Conservation (phyloP, 139 green algal species). For the Chlamydomonas sp. region DNA sequence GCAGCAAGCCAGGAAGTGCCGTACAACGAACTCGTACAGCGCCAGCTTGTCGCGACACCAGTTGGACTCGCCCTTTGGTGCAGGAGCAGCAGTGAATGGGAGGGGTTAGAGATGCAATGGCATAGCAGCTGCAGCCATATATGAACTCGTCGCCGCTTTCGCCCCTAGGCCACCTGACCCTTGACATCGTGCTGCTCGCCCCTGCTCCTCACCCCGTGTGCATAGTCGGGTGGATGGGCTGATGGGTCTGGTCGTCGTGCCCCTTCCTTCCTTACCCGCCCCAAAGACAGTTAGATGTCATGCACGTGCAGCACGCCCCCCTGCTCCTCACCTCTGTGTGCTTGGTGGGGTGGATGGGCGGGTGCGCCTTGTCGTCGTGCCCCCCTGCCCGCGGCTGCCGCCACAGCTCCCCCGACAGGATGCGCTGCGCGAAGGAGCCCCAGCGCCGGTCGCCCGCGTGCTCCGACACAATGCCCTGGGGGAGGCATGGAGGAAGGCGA, state of each 20-base stretch:
- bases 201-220: too few relatives aligned
- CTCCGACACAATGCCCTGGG: constrained; percentile 67
- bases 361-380: constrained; percentile 85
- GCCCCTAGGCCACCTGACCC: too few relatives aligned
- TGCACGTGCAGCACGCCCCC: neutral
- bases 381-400: constrained; percentile 74
- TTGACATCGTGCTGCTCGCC: too few relatives aligned
- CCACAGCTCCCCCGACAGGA: constrained; percentile 74
- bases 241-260: neutral
- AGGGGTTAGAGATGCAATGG: too few relatives aligned
- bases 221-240: neutral
- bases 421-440: constrained; percentile 65
- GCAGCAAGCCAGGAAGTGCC: constrained; percentile 95
- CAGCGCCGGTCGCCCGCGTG: constrained; percentile 67
- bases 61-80: constrained; percentile 18
- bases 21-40: constrained; percentile 96
- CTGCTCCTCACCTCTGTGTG: constrained; percentile 41
- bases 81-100: neutral
- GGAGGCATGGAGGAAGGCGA: neutral
- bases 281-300: neutral
- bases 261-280: too few relatives aligned
- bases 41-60: constrained; percentile 76
- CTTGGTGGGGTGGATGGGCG: constrained; percentile 93
- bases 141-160: too few relatives aligned
- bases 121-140: too few relatives aligned